Percentiles rank a stretch among this genome's conserved stretches.
These are phyloP conservation scores for Hydrangea macrophylla DNA, from an alignment of 148 eudicot species.

Conservation along the genomic window DNA sequence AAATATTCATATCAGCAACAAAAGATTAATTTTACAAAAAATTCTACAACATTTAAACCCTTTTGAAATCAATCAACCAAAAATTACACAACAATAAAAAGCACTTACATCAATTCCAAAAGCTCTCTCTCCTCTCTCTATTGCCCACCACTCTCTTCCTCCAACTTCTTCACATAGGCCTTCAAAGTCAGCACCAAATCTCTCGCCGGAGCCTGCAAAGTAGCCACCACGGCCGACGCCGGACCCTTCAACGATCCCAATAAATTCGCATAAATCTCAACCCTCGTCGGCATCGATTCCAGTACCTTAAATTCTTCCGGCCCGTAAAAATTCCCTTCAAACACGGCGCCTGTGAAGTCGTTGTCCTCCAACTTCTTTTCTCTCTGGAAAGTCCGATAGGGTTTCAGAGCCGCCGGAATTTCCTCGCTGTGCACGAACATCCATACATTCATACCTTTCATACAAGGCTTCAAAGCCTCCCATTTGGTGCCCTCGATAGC, in stretches of 20 bases:
- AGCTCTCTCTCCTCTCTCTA: not conserved
- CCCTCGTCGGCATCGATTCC: not conserved
- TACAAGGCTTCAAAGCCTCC: constrained; percentile 39
- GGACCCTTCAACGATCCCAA: not conserved
- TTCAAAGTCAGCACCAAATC: not conserved
- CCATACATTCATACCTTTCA: constrained; percentile 28
- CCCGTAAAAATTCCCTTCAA: not conserved
- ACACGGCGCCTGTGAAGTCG: not conserved
- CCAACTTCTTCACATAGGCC: not conserved
- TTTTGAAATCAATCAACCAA: not conserved
- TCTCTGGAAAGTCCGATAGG: not conserved
- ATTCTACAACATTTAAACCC: not conserved
- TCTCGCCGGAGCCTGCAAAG: not conserved
- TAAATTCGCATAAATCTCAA: not conserved
- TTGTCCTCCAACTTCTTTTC: not conserved
- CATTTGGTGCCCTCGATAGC: not conserved
- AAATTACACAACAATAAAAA: not conserved
- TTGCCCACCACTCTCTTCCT: constrained; percentile 1
- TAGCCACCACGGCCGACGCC: not conserved
- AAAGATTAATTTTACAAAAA: constrained; percentile 1
- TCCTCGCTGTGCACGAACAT: not conserved
- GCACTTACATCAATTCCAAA: not conserved
- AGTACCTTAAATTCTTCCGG: not conserved
- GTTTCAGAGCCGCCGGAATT: not conserved
- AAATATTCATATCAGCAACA: not conserved